These are phyloP conservation scores for Cerioporus squamosus DNA, from an alignment of 1,284 basidiomycete genomes.

Conservation along the genomic window DNA sequence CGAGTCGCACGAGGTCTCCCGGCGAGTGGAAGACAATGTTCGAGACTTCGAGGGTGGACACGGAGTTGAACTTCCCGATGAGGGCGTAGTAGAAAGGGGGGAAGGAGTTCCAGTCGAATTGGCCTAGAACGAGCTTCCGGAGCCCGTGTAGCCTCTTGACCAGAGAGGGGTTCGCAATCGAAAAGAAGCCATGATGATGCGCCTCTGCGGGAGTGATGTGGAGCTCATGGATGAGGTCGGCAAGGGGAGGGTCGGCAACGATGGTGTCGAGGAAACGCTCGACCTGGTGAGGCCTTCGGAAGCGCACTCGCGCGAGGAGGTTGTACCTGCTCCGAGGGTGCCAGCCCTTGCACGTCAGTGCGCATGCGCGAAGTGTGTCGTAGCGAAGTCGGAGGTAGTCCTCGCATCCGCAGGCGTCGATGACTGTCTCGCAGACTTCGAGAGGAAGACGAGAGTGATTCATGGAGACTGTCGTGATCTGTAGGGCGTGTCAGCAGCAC, in stretches of 20 bases:
- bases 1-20: background rate
- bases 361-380: background rate
- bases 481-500: too few relatives aligned
- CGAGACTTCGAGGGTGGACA: background rate
- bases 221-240: background rate
- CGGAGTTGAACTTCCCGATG: background rate
- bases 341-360: background rate
- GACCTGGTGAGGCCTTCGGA: background rate
- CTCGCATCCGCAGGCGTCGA: background rate
- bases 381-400: background rate
- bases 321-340: background rate
- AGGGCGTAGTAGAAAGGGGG: background rate
- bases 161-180: background rate
- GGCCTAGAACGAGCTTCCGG: background rate
- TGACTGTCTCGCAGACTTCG: background rate
- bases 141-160: background rate
- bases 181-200: background rate
- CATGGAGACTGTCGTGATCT: too few relatives aligned
- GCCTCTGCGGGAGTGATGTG: background rate
- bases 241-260: background rate
- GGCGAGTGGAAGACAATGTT: background rate
- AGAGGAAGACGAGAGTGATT: background rate
- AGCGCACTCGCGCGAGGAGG: background rate
- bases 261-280: background rate
- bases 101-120: background rate